A percentile compares a stretch with the other conserved stretches of the same genome.
Evolutionary conservation across 805 yeast species (phyloP).

Genomic region (Teunomyces atbi): DNA sequence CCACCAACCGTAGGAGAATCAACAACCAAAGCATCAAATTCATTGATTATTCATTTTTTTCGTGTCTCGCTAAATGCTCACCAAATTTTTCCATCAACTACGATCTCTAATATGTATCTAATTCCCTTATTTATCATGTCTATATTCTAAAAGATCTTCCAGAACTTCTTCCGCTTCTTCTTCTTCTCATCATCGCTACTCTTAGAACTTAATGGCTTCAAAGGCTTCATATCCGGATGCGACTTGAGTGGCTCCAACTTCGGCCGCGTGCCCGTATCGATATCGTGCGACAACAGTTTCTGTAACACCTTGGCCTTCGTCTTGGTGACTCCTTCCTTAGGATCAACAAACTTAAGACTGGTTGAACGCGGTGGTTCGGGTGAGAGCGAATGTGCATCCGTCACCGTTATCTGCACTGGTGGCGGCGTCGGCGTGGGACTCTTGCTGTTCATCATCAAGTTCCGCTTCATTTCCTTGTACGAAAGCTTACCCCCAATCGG

Average conservation of each 20-base stretch:
- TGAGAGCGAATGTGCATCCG: conserved; percentile 7
- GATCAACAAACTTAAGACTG: conserved; percentile 30
- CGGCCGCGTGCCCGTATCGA: conserved; percentile 21
- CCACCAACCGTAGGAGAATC: neutral
- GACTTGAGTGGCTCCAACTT: conserved; percentile 36
- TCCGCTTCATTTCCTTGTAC: conserved; percentile 34
- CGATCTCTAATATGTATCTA: neutral
- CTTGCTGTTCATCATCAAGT: conserved; percentile 17
- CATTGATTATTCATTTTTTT: neutral
- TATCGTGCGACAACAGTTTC: conserved; percentile 42
- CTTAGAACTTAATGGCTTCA: neutral
- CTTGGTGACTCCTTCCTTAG: neutral
- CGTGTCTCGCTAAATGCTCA: neutral
- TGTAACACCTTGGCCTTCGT: conserved; percentile 11
- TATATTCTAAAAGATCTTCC: conserved; percentile 26
- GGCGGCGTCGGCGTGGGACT: conserved; percentile 8
- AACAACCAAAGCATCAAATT: neutral
- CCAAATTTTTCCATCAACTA: too few species aligned
- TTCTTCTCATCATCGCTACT: neutral
- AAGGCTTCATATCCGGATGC: conserved; percentile 33
- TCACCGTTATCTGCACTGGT: conserved; percentile 6
- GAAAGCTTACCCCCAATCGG: conserved; percentile 15
- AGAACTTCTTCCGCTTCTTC: conserved; percentile 32
- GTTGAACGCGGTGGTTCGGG: conserved; percentile 23
- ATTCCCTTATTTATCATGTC: conserved; percentile 3